phyloP scores from a whole-genome alignment of 805 yeast species.

The Candida wancherniae region DNA sequence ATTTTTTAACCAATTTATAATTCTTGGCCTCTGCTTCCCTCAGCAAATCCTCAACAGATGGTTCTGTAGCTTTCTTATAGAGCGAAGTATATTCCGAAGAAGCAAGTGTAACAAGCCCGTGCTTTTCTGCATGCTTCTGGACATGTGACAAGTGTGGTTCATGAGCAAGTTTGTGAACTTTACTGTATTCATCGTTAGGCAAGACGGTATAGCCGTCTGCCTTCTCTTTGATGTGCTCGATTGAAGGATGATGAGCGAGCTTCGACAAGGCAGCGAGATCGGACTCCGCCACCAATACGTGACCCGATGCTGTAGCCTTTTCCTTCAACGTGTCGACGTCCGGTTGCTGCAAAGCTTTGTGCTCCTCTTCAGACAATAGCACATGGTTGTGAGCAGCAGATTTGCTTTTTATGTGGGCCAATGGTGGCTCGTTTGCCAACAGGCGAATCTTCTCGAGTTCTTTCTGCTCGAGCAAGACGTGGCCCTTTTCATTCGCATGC shows the following conservation, averaged over 20 bases:
- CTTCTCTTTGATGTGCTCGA: constrained; percentile 13
- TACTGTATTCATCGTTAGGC: constrained; percentile 11
- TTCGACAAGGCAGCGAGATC: constrained; percentile 4
- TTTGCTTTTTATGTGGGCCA: constrained; percentile 17
- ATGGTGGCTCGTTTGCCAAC: constrained; percentile 18
- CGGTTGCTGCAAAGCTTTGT: constrained; percentile 7
- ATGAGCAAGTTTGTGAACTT: constrained; percentile 12
- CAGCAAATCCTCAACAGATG: constrained; percentile 19
- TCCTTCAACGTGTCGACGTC: constrained; percentile 3
- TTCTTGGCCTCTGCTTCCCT: constrained; percentile 13
- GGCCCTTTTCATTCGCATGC: constrained; percentile 7
- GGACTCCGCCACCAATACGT: constrained; percentile 3
- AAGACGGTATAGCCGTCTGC: constrained; percentile 19
- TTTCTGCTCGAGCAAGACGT: constrained; percentile 8
- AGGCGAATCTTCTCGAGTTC: constrained; percentile 4
- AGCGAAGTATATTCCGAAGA: constrained; percentile 31
- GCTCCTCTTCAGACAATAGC: constrained; percentile 12
- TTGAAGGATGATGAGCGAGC: constrained; percentile 13
- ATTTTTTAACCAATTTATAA: constrained; percentile 5
- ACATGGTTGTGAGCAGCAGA: constrained; percentile 10
- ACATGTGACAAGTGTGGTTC: constrained; percentile 28
- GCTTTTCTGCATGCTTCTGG: constrained; percentile 31
- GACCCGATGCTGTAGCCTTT: constrained; percentile 3
- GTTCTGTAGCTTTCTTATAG: constrained; percentile 27
- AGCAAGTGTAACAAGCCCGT: constrained; percentile 26